Evolutionary conservation across 2,329 filamentous ascomycete species (phyloP), one percentile per base, ranked within the genome.

Genomic region (Pseudogymnoascus sp.): DNA sequence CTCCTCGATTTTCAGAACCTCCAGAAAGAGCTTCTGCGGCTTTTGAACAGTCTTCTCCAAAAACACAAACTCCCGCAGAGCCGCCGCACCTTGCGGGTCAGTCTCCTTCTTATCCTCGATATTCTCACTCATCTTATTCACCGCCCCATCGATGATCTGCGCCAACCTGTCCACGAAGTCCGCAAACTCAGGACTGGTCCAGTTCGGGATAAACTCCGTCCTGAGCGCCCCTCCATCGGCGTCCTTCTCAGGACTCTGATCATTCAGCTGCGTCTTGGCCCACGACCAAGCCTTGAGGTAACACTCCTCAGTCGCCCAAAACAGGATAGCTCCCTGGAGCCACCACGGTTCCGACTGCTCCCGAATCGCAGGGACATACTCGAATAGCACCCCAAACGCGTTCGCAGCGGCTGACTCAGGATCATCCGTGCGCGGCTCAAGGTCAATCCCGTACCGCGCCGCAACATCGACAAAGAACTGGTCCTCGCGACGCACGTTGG

Each of bases 241-340:
- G 70, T 88, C 86, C 1, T 69, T 67, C 17, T 76, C 71, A 42
- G 71, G 67, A 4, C 59, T 64, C 3, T 68, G 70, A 21, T 75
- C 76, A 69, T 73, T 75, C 4, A 71, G 28, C 13, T 36, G 47
- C 23, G 28, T 67, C 66, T 73, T 77, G 3, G 81, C 80, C 72
- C 78, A 82, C 9, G 76, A 78, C 86, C 86, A 88, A 11, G 85
- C 80, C 40, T 82, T 78, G 17, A 87, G 71, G 70, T 87, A 88
- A 65, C 80, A 82, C 57, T 79, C 84, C 75, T 93, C 89, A 1
- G 87, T 91, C n/a, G 85, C 86, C 86, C 88, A 93, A 23, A 92
- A 82, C n/a, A 90, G 80, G 2, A 90, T 82, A 66, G 90, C 78
- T 5, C 86, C 87, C 71, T 91, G 87, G 2, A 92, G 75, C 70